Evolutionary conservation across 108 stramenopile species (phyloP), one percentile per base, ranked within the genome.

Genomic region (Cyclotella choctawhatcheeana): DNA sequence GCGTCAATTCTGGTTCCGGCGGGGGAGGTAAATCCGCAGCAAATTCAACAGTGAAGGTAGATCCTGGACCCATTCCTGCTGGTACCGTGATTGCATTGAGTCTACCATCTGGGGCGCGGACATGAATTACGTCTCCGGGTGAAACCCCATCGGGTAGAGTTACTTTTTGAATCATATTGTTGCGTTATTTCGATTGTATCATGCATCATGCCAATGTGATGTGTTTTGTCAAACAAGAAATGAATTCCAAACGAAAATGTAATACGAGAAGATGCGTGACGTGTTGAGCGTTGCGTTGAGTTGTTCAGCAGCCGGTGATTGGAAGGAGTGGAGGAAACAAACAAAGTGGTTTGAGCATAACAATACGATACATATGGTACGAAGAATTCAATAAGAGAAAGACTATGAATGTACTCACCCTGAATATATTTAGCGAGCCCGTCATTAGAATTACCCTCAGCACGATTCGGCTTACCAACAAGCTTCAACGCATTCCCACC

Each of bases 11-110:
- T 45, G 68, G 72, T 51, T 79, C 68, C 3, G 67, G 58, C 14
- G 76, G 69, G 24, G 79, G 52, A 29, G 87, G 76, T 2, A 66
- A 17, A 52, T 69, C 80, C n/a, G 22, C 67, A 5, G 87, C 76
- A 80, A 94, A 94, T 67, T 94, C 90, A 1, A 94, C 93, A 2
- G 93, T 94, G 74, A 94, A 94, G 1, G 88, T 90, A 0, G 85
- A 85, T 24, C 93, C 90, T n/a, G 90, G 85, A 47, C 88, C 86
- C 77, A 94, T 88, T 20, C 93, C 93, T 25, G 44, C 67, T 16
- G 90, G 93, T 10, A 94, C 86, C 3, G 84, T 74, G 37, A 94
- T 88, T 37, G 85, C 90, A 81, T 91, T 91, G 56, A 91, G 58
- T 67, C 85, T 58, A 35, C 93, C 93, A 62, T 91, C 88, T 2